These are phyloP conservation scores for Choiromyces venosus DNA, from an alignment of 495 filamentous ascomycete genomes.

Conservation along the genomic window DNA sequence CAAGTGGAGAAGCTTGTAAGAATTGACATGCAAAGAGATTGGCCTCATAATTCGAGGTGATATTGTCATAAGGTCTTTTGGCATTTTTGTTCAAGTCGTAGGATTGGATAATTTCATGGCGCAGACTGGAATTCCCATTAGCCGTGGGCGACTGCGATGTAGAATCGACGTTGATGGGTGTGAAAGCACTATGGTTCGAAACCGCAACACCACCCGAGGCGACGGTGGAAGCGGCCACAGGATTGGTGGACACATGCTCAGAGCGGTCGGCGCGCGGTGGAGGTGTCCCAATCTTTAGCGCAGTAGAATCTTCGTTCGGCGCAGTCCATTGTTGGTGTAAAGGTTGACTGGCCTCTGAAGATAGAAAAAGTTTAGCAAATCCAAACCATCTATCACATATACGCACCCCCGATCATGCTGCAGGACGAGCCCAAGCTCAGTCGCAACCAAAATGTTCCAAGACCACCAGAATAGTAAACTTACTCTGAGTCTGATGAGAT, in stretches of 20 bases:
- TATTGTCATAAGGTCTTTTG: not conserved
- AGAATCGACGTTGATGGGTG: conserved; percentile 29
- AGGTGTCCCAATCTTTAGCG: conserved; percentile 25
- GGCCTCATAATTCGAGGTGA: conserved; percentile 17
- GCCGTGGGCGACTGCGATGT: conserved; percentile 21
- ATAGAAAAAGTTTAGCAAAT: not conserved
- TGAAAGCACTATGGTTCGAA: conserved; percentile 23
- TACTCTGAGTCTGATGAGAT: conserved; percentile 26
- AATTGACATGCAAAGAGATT: conserved; percentile 33
- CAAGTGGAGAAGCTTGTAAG: conserved; percentile 34
- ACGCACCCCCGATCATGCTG: not conserved
- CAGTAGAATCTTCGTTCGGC: conserved; percentile 14
- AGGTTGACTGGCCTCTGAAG: not conserved
- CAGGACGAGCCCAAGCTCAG: conserved; percentile 1
- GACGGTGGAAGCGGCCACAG: conserved; percentile 11
- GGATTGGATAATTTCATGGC: not conserved
- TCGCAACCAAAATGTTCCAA: conserved; percentile 2
- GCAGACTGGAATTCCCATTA: conserved; percentile 6
- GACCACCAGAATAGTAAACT: conserved; percentile 19
- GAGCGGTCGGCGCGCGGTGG: conserved; percentile 19
- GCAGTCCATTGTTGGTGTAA: not conserved
- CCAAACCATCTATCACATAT: not conserved
- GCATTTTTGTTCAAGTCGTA: not conserved
- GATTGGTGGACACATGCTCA: conserved; percentile 1
- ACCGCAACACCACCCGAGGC: conserved; percentile 6